Evolutionary conservation across 495 filamentous ascomycete species (phyloP), one percentile per base, ranked within the genome.

Genomic region (Cryomyces minteri): DNA sequence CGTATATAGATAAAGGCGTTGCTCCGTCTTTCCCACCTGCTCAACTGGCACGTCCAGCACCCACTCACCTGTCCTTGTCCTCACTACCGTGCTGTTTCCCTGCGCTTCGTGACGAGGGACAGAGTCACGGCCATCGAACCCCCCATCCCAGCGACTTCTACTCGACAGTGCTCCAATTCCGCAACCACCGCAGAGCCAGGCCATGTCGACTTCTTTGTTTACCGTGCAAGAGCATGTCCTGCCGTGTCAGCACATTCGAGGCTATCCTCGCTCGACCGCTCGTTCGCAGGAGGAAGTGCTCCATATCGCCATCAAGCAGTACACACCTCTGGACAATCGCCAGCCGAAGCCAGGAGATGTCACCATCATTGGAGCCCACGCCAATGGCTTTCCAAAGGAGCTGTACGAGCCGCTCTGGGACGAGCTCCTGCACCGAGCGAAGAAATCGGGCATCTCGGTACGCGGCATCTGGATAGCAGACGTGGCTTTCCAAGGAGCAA

Each of bases 311-410:
- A 68, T 93, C 45, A 94, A 93, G 62, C 84, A 92, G 59, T 94
- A 94, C 58, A 80, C 71, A 6, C 84, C 84, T 2, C 54, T 73
- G 25, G 70, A 77, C 58, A 83, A 85, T 57, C 68, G 61, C 0
- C 52, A 63, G 45, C 76, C 80, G 0, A 64, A 74, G 46, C 69
- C 70, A 0, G 82, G 82, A 5, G 85, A 90, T 62, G 62, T 92
- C 5, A 93, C 84, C 32, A 80, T 94, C 53, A 72, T 94, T 45
- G 84, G 70, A 14, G 77, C 83, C 8, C 83, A 88, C 61, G 88
- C 84, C 8, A 92, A 88, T 63, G 85, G 81, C 42, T 88, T 93
- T 53, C 79, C 81, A n/a, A 94, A 94, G 78, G 88, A 85, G 64
- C 67, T 93, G 12, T 94, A 92, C 58, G 87, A 93, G 54, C 82